Base-by-base conservation (phyloP, 805 yeast genomes). In the Debaryomyces tyrocola region DNA sequence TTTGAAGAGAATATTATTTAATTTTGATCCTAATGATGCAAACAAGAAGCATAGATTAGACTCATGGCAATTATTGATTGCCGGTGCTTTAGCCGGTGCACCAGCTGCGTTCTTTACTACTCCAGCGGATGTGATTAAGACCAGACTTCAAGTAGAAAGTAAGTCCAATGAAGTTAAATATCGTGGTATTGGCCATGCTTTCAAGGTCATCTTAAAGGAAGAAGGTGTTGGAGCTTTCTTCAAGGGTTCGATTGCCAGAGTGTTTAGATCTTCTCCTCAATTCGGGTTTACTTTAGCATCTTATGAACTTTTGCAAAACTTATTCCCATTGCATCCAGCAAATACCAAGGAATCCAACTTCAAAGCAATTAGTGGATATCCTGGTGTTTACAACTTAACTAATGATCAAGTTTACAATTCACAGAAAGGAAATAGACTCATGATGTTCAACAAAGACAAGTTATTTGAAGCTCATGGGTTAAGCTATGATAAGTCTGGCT, bases 231-330 rank as follows among this genome's bases (percentile, higher is more conserved):
- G 74, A 50, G 96, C 97, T 10, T 87, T 92, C 63, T 92, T 91
- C 78, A 92, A 92, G 75, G 99, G 99, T 59, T 96, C 97, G 33
- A 80, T 91, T 47, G 98, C 98, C 6, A 82, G 99, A 67, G 90
- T 92, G 34, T 75, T 90, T 60, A 81, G 98, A 69, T 91, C 97
- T 4, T 90, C 97, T 1, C 99, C 99, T 6, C 99, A 92, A 69
- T 92, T 92, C 66, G 99, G 98, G 45, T 91, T 91, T 70, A 92
- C 99, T 5, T 78, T 92, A 59, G 98, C 98, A n/a, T 91, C 96
- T 20, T 92, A 94, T 69, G 99, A 92, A 68, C 67, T 94, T 29
- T 83, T 92, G 67, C 96, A 92, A 64, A 80, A 77, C 40, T 59
- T 84, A 58, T 74, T 90, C 68, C 96, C 97, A 40, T 78, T 86